A percentile compares a stretch with the other conserved stretches of the same genome.
Evolutionary conservation across 2,329 filamentous ascomycete genomes (phyloP).

Genomic region (Cladophialophora chaetospira): DNA sequence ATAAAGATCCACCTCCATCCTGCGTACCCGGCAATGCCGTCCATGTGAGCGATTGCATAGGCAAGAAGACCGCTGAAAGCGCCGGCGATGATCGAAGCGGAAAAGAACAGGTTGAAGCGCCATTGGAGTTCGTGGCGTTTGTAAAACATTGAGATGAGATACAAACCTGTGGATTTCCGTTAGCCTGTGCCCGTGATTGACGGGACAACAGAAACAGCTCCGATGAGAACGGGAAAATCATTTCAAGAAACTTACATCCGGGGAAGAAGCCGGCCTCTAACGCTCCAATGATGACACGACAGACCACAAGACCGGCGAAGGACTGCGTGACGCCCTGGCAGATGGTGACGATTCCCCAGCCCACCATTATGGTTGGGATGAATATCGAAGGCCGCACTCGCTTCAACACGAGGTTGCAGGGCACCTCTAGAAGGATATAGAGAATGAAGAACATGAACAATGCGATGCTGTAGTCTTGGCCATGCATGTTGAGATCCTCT

Average conservation of each 20-base stretch:
- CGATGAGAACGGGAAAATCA: too few relatives aligned
- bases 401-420: constrained; percentile 51
- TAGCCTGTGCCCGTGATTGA: too few relatives aligned
- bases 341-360: constrained; percentile 44
- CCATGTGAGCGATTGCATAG: constrained; percentile 55
- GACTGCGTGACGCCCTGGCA: constrained; percentile 40
- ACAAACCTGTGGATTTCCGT: background rate
- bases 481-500: constrained; percentile 46
- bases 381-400: constrained; percentile 31
- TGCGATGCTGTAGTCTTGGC: constrained; percentile 42
- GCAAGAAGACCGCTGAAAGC: constrained; percentile 53
- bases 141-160: constrained; percentile 41
- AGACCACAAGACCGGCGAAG: constrained; percentile 36
- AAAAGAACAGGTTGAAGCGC: constrained; percentile 40
- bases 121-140: constrained; percentile 42
- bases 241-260: constrained; percentile 29
- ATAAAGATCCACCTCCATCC: constrained; percentile 44
- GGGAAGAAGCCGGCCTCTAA: constrained; percentile 44
- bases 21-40: constrained; percentile 41
- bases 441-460: constrained; percentile 32
- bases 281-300: constrained; percentile 38
- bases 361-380: constrained; percentile 28
- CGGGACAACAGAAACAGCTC: too few relatives aligned
- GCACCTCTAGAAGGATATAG: constrained; percentile 40
- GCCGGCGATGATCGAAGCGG: constrained; percentile 43